Evolutionary conservation across 2,329 filamentous ascomycete species (phyloP).

Genomic region (Aplosporella prunicola): DNA sequence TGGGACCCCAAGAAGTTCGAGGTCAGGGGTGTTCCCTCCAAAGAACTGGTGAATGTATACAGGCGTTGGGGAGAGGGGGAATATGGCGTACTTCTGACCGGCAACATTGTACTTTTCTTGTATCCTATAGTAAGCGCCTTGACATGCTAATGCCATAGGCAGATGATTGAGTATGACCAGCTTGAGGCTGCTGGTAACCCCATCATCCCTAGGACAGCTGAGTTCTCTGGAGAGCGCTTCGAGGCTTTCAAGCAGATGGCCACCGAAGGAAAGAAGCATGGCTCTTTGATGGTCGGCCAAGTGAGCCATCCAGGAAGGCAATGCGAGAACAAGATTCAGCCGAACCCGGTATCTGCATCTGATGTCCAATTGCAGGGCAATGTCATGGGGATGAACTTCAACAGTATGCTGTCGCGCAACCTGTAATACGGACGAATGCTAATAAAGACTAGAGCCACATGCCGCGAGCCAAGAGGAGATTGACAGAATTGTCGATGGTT

Average conservation of each 20-base stretch:
- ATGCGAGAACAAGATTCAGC: conserved; percentile 32
- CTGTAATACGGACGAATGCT: neutral
- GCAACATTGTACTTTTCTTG: conserved; percentile 41
- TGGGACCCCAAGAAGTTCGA: conserved; percentile 47
- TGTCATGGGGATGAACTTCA: conserved; percentile 41
- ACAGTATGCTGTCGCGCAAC: neutral
- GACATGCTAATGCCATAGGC: conserved; percentile 34
- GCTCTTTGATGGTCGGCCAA: conserved; percentile 50
- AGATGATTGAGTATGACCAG: conserved; percentile 49
- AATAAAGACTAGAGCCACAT: conserved; percentile 38
- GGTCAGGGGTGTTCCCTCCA: conserved; percentile 45
- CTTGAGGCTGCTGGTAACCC: conserved; percentile 46
- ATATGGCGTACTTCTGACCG: conserved; percentile 46
- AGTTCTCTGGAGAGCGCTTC: conserved; percentile 49
- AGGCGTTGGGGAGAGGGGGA: conserved; percentile 43
- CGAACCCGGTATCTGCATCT: conserved; percentile 38
- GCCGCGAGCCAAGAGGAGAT: conserved; percentile 48
- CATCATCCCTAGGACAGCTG: conserved; percentile 47
- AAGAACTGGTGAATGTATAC: conserved; percentile 46
- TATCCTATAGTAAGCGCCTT: neutral
- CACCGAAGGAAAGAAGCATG: conserved; percentile 45
- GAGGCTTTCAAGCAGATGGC: conserved; percentile 50
- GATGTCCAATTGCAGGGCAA: conserved; percentile 32
- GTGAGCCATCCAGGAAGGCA: conserved; percentile 56
- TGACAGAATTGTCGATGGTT: conserved; percentile 37